These are phyloP conservation scores for Pisolithus albus DNA, from an alignment of 768 basidiomycete species.

Conservation along the genomic window DNA sequence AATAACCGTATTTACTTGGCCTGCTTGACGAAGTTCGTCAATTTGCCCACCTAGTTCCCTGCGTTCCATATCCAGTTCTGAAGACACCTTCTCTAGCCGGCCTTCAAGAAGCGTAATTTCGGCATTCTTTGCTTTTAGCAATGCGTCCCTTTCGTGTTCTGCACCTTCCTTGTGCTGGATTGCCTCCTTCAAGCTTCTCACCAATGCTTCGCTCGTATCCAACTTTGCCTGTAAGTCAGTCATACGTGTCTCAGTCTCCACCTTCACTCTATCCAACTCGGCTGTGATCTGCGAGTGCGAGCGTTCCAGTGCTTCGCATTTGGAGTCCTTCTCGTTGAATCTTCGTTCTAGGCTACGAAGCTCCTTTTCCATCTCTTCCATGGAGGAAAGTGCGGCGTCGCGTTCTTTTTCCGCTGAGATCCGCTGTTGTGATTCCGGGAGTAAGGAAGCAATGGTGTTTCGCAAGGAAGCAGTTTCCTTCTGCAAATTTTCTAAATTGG, in stretches of 20 bases:
- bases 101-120: slow-evolving; percentile 53
- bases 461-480: slow-evolving; percentile 63
- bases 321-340: slow-evolving; percentile 38
- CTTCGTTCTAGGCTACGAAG: slow-evolving; percentile 36
- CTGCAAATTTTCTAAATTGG: slow-evolving; percentile 54
- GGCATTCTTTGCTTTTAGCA: slow-evolving; percentile 49
- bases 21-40: slow-evolving; percentile 80
- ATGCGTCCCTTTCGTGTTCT: slow-evolving; percentile 43
- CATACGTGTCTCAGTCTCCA: slow-evolving; percentile 38
- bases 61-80: slow-evolving; percentile 51
- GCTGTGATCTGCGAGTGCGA: slow-evolving; percentile 30
- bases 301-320: slow-evolving; percentile 43
- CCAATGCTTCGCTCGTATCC: slow-evolving; percentile 37
- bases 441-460: slow-evolving; percentile 20
- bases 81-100: slow-evolving; percentile 38
- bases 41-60: slow-evolving; percentile 65
- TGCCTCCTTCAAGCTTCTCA: slow-evolving; percentile 45
- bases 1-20: slow-evolving; percentile 52
- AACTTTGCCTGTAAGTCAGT: slow-evolving; percentile 39
- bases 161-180: slow-evolving; percentile 45
- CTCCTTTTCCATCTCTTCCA: slow-evolving; percentile 38
- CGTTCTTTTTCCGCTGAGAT: slow-evolving; percentile 37
- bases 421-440: slow-evolving; percentile 17
- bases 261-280: slow-evolving; percentile 41
- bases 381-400: slow-evolving; percentile 34